Percentiles rank a stretch among this genome's conserved stretches.
phyloP scores from a whole-genome alignment of 1,284 basidiomycete species.

The Inonotus obliquus region DNA sequence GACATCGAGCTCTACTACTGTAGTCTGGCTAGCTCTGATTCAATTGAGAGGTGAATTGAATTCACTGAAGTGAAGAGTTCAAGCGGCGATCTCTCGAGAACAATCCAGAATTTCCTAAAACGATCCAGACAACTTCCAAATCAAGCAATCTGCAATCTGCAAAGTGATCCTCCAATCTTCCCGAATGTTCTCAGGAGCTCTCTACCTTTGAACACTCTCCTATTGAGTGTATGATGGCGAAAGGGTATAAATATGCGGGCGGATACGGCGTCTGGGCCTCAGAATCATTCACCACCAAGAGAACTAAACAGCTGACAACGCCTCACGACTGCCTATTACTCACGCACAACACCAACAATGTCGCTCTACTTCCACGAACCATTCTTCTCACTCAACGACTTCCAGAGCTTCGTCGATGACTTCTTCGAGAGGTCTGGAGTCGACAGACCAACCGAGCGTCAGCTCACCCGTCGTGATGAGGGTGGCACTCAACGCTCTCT shows the following conservation, averaged over 20 bases:
- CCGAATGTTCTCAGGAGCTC: not conserved
- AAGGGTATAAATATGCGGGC: conserved; percentile 1
- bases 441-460: not conserved
- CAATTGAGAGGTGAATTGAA: no score
- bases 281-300: not conserved
- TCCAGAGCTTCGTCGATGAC: conserved; percentile 48
- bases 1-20: no score
- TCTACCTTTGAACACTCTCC: not conserved
- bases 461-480: conserved; percentile 9
- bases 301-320: not conserved
- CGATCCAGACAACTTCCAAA: not conserved
- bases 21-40: no score
- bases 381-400: conserved; percentile 37
- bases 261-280: not conserved
- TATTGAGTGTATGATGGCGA: not conserved
- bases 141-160: not conserved
- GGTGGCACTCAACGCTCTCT: conserved; percentile 1
- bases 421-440: conserved; percentile 27
- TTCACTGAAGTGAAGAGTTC: not conserved
- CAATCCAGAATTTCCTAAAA: not conserved
- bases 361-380: conserved; percentile 43
- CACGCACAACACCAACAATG: conserved; percentile 23
- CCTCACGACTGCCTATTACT: not conserved
- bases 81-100: not conserved
- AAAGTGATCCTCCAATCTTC: not conserved